These are phyloP conservation scores for Leptographium galeiforme DNA, from an alignment of 2,329 filamentous ascomycete genomes.

Conservation along the genomic window DNA sequence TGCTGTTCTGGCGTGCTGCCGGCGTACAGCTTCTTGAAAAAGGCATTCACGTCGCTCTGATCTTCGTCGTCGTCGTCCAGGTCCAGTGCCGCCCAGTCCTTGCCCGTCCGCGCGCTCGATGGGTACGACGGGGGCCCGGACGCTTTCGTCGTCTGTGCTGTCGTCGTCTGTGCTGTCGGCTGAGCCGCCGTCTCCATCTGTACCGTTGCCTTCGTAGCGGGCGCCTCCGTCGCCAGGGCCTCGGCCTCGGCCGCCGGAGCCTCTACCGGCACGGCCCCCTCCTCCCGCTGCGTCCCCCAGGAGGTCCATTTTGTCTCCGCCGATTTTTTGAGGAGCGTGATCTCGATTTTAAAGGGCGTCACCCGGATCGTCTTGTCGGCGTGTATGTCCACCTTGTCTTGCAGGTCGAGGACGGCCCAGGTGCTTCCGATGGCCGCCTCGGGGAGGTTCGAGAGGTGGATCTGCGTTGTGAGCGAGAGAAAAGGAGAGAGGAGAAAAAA, in stretches of 20 bases:
- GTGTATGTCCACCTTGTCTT: slow-evolving; percentile 13
- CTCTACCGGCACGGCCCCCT: slow-evolving; percentile 1
- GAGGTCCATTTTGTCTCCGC: slow-evolving; percentile 17
- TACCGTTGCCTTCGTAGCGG: not conserved
- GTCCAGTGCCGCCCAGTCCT: slow-evolving; percentile 80
- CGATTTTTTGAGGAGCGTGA: slow-evolving; percentile 17
- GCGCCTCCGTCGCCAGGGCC: not conserved
- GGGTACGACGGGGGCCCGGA: slow-evolving; percentile 51
- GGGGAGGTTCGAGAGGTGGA: slow-evolving; percentile 6
- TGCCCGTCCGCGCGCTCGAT: slow-evolving; percentile 72
- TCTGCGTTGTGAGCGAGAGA: not conserved
- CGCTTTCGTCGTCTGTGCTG: not conserved
- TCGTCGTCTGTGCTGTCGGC: not conserved
- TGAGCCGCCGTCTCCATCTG: not conserved
- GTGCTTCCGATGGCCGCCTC: slow-evolving; percentile 10
- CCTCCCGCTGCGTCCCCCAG: slow-evolving; percentile 16
- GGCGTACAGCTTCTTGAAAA: slow-evolving; percentile 86
- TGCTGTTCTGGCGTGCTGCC: slow-evolving; percentile 64
- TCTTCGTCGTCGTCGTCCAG: slow-evolving; percentile 41
- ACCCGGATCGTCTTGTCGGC: slow-evolving; percentile 13
- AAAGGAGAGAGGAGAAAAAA: too few relatives aligned
- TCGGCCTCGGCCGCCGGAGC: not conserved
- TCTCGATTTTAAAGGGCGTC: slow-evolving; percentile 21
- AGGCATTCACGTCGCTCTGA: slow-evolving; percentile 54
- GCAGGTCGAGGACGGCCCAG: slow-evolving; percentile 13